Evolutionary conservation across 192 early-diverging fungal species (phyloP), one percentile per base, ranked within the genome.

Genomic region (Coemansia sp.): DNA sequence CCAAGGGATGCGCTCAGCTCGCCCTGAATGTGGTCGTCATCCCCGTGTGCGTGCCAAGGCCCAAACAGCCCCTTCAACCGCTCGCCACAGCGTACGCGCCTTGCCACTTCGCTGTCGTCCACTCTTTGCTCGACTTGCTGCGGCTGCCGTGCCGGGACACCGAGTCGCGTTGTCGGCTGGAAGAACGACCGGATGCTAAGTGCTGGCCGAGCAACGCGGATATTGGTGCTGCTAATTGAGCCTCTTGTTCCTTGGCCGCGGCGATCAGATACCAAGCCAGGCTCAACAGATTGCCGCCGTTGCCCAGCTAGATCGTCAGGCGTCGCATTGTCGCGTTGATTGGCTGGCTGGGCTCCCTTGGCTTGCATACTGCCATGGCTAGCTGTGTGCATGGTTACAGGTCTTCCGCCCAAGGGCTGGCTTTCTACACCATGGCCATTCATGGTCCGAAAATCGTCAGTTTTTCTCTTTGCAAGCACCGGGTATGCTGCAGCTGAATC

Each of bases 51-150:
- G 35, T 70, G 11, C 78, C 78, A 80, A 1, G 62, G 46, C 26
- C 78, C 78, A 71, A 80, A 80, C 55, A 80, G 60, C 55, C 75
- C 78, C 10, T 51, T 58, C 33, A 80, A 63, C 56, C 69, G 53
- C 63, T 74, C 69, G 58, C 78, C 78, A 11, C 69, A 60, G 39
- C 50, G 66, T 37, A 75, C 78, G 23, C 78, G 73, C 33, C 69
- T 51, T 8, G 62, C 61, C 16, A 80, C 42, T 24, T 68, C 73
- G 58, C 63, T 60, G 20, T 43, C 56, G 13, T 70, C 77, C 0
- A 68, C 38, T 9, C n/a, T 48, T 3, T 36, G 67, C 7, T 57
- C 57, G 5, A 46, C 26, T 3, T 39, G 10, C 37, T 46, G 9
- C 18, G 58, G 33, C 9, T 53, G 58, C 10, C 56, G 38, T 9